Percentiles rank a stretch among this genome's conserved stretches.
Conservation (phyloP, 75 land plant species). For the Cunninghamia lanceolata region DNA sequence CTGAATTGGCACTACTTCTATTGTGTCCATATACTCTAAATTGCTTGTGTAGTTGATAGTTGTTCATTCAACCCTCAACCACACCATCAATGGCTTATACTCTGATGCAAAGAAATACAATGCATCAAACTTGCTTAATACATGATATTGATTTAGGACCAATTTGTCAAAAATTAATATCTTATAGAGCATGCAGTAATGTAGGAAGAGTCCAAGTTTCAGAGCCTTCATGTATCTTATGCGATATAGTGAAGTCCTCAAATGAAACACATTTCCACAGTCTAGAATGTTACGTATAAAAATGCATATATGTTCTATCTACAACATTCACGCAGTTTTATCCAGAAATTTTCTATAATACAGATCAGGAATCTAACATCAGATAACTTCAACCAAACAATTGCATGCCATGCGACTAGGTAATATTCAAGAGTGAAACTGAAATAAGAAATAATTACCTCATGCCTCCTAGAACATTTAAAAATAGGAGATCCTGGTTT, state of each 20-base stretch:
- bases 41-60: too few species aligned
- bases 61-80: too few species aligned
- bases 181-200: not conserved
- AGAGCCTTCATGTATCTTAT: not conserved
- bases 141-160: not conserved
- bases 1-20: too few species aligned
- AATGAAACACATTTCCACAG: not conserved
- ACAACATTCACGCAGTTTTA: not conserved
- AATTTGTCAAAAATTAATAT: not conserved
- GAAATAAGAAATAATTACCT: conserved; percentile 45
- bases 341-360: not conserved
- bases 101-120: not conserved
- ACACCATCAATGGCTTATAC: not conserved
- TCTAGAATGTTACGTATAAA: not conserved
- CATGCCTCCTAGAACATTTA: conserved; percentile 84
- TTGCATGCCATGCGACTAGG: not conserved
- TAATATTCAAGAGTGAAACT: not conserved
- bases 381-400: not conserved
- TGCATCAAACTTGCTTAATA: not conserved
- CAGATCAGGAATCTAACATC: too few species aligned
- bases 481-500: conserved; percentile 98
- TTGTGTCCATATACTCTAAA: too few species aligned
- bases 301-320: not conserved
- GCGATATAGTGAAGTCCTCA: not conserved
- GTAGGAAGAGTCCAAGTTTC: not conserved